These are phyloP conservation scores for Spathaspora passalidarum DNA, from an alignment of 805 yeast genomes.

Conservation along the genomic window DNA sequence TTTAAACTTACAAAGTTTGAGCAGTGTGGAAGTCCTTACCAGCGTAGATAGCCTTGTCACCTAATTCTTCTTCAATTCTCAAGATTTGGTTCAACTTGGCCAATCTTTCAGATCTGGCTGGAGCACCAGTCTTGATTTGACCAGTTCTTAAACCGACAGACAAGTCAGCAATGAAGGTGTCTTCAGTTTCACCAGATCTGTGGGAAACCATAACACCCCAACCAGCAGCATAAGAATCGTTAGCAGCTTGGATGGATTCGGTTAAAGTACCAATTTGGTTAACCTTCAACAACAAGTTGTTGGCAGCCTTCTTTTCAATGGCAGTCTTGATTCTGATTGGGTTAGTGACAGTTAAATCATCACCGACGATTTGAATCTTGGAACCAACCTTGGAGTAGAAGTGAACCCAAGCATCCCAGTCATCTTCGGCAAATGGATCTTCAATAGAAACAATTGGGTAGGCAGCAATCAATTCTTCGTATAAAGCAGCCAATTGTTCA, in stretches of 20 bases:
- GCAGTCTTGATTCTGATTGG: conserved; percentile 92
- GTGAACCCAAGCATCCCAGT: conserved; percentile 97
- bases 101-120: conserved; percentile 99
- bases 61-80: conserved; percentile 98
- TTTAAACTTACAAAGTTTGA: conserved; percentile 31
- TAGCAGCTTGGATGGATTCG: conserved; percentile 96
- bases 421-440: conserved; percentile 99
- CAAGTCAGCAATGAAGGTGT: conserved; percentile 96
- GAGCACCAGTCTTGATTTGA: conserved; percentile 99
- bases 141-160: conserved; percentile 97
- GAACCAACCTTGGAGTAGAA: conserved; percentile 68
- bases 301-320: conserved; percentile 93
- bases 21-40: conserved; percentile 81
- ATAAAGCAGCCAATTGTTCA: conserved; percentile 79
- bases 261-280: conserved; percentile 97
- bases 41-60: conserved; percentile 95
- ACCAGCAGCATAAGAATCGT: conserved; percentile 90
- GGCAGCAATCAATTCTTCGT: conserved; percentile 73
- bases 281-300: conserved; percentile 93
- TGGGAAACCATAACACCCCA: conserved; percentile 99
- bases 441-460: conserved; percentile 98
- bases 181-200: conserved; percentile 99
- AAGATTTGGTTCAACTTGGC: conserved; percentile 98
- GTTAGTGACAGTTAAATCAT: conserved; percentile 98
- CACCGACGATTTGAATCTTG: conserved; percentile 89